Evolutionary conservation across 768 basidiomycete genomes (phyloP).

Genomic region (Lactarius quietus): DNA sequence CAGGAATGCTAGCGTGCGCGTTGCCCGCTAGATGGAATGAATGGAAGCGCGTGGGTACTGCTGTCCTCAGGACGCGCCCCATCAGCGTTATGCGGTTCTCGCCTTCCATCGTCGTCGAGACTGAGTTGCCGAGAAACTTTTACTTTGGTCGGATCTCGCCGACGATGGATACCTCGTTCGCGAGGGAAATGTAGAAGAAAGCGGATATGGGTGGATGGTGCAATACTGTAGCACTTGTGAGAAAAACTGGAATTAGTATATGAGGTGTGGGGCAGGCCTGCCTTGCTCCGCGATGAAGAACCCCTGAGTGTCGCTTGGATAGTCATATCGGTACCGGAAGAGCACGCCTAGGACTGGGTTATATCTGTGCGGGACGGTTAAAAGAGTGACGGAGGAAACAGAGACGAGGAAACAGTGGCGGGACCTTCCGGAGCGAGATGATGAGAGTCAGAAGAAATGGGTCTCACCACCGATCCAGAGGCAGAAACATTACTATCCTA

Average conservation of each 20-base stretch:
- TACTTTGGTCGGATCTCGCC: conserved; percentile 96
- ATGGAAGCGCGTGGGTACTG: conserved; percentile 39
- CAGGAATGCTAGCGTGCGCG: background rate
- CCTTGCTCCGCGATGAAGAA: conserved; percentile 98
- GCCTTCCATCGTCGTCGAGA: conserved; percentile 94
- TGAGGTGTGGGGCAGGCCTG: conserved; percentile 29
- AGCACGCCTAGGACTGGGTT: conserved; percentile 99
- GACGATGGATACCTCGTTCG: conserved; percentile 79
- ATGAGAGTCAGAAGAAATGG: no score
- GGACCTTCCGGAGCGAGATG: no score
- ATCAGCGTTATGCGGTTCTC: conserved; percentile 85
- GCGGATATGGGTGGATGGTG: conserved; percentile 94
- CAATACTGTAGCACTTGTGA: conserved; percentile 63
- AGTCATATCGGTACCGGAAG: conserved; percentile 94
- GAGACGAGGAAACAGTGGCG: no score
- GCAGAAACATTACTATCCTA: no score
- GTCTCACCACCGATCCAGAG: no score
- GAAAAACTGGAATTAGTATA: background rate
- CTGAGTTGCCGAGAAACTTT: conserved; percentile 95
- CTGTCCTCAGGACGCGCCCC: conserved; percentile 83
- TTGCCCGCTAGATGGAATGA: no score
- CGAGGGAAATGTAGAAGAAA: conserved; percentile 94
- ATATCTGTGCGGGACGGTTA: conserved; percentile 48
- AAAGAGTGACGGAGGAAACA: no score
- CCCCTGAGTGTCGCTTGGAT: conserved; percentile 83